Percentiles rank a stretch among this genome's conserved stretches.
Conservation (phyloP, 2,329 filamentous ascomycete species). For the Colletotrichum somersetense region DNA sequence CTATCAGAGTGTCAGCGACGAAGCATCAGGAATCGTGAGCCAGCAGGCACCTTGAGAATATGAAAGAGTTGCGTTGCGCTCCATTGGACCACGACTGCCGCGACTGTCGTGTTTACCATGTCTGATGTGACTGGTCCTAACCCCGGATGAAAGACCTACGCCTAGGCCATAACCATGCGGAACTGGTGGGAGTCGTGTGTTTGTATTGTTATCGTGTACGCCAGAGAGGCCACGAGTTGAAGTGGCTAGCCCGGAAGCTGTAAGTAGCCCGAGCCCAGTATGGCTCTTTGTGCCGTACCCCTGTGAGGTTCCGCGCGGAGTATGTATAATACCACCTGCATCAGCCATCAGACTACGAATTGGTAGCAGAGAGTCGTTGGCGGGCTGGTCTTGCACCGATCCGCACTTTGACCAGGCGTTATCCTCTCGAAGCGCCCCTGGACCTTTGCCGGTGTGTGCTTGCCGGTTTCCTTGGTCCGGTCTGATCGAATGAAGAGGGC, state of each 20-base stretch:
- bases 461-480: neutral
- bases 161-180: conserved; percentile 16
- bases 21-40: neutral
- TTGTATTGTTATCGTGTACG: conserved; percentile 20
- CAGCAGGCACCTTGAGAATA: conserved; percentile 5
- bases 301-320: conserved; percentile 44
- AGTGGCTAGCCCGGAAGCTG: conserved; percentile 49
- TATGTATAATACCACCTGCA: conserved; percentile 49
- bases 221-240: conserved; percentile 24
- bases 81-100: neutral
- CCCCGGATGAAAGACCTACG: conserved; percentile 33
- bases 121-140: conserved; percentile 16
- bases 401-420: conserved; percentile 31
- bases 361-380: too few species aligned
- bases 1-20: conserved; percentile 4
- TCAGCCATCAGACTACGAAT: neutral
- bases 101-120: neutral
- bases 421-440: neutral
- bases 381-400: conserved; percentile 42
- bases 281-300: conserved; percentile 49
- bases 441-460: neutral
- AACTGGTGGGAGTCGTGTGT: conserved; percentile 8
- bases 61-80: neutral
- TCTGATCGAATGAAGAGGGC: neutral
- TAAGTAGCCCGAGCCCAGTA: conserved; percentile 46